Percentiles rank a stretch among this genome's conserved stretches.
These are phyloP conservation scores for Russula sp. DNA, from an alignment of 768 basidiomycete genomes.

Conservation along the genomic window DNA sequence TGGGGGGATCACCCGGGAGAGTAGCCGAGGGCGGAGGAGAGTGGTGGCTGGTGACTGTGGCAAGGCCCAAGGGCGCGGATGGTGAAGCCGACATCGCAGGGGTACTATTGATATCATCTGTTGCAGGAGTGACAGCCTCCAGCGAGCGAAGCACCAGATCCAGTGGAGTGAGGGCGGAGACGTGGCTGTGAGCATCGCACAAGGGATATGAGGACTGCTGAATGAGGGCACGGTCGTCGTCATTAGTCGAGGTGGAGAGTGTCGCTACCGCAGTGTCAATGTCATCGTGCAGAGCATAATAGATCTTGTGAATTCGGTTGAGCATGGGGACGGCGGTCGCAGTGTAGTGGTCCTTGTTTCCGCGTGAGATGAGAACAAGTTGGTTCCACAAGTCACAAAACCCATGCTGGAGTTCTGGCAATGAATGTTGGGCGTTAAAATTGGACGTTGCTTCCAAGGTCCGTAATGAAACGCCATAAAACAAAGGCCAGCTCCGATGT, in stretches of 20 bases:
- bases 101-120: neutral
- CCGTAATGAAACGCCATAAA: neutral
- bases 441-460: neutral
- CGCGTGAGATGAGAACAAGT: neutral
- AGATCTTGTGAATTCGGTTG: neutral
- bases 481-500: neutral
- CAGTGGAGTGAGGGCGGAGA: neutral
- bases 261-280: neutral
- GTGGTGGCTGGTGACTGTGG: neutral
- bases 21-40: neutral
- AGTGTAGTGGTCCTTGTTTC: neutral
- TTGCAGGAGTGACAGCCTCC: neutral
- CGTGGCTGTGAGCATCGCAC: neutral
- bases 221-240: neutral
- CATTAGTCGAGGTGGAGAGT: neutral
- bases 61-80: neutral
- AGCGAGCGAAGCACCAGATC: neutral
- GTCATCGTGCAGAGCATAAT: neutral
- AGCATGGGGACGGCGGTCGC: neutral
- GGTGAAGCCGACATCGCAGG: neutral
- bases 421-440: neutral
- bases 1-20: neutral
- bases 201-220: conserved; percentile 1
- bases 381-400: conserved; percentile 6
- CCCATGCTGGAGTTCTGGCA: neutral